Conservation (phyloP, 257 asterid genomes). For the Ajuga chamaepitys region DNA sequence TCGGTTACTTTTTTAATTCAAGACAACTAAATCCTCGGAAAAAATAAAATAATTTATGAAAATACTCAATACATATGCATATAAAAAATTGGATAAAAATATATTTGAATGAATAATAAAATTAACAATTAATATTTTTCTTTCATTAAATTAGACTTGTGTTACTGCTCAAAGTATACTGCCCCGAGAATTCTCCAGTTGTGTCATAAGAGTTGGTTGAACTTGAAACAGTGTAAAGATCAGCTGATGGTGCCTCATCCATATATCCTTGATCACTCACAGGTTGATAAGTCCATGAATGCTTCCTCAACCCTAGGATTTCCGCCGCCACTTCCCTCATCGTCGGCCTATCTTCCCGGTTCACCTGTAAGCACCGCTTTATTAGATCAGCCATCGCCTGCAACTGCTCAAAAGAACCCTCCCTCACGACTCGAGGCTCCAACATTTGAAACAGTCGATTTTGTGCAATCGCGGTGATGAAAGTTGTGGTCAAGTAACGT, state of each 20-base stretch:
- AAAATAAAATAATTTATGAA: too few relatives aligned
- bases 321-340: slow-evolving; percentile 74
- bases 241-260: slow-evolving; percentile 7
- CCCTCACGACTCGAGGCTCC: slow-evolving; percentile 50
- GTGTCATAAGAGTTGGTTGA: slow-evolving; percentile 11
- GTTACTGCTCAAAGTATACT: slow-evolving; percentile 26
- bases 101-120: too few relatives aligned
- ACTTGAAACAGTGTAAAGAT: slow-evolving; percentile 40
- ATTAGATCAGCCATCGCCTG: slow-evolving; percentile 37
- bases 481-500: slow-evolving; percentile 31
- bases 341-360: slow-evolving; percentile 58
- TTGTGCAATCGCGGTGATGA: slow-evolving; percentile 34
- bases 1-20: too few relatives aligned
- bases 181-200: slow-evolving; percentile 12
- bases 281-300: slow-evolving; percentile 5
- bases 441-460: slow-evolving; percentile 45
- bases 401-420: slow-evolving; percentile 52
- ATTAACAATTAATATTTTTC: too few relatives aligned
- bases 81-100: too few relatives aligned
- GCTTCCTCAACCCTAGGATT: slow-evolving; percentile 52
- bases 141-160: too few relatives aligned
- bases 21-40: too few relatives aligned
- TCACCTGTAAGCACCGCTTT: slow-evolving; percentile 40
- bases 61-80: too few relatives aligned
- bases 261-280: background rate